Base-by-base conservation (phyloP, 2,329 filamentous ascomycete species). In the Emergomyces africanus region DNA sequence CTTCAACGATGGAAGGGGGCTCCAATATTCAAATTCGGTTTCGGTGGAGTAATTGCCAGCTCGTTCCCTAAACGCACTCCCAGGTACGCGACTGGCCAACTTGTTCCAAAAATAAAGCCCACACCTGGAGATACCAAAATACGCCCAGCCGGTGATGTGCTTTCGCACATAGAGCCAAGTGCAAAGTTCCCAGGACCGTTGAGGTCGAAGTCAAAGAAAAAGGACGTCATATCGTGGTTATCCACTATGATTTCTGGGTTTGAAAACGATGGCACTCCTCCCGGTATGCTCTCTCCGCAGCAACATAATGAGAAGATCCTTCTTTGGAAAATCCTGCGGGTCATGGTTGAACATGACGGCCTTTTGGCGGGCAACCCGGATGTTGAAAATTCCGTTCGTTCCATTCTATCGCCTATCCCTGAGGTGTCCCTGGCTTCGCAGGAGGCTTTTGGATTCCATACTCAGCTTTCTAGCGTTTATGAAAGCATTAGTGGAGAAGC, bases 191-290 rank as follows among this genome's bases (percentile, higher is more conserved):
- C 94, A 0, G 94, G 94, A 0, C 94, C 95, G 2, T 76, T 99
- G 33, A 90, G 87, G 71, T 82, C 85, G 46, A 97, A 96, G 70
- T 84, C 86, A 1, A 97, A 96, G 79, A 99, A 99, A 79, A 99
- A 97, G 76, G 92, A 99, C 58, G 82, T 90, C 0, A 66, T 91
- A 49, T 74, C 83, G 1, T 99, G 95, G 94, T 78, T 99, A 50
- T 82, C 80, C 4, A 77, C 81, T 61, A 89, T 86, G 57, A 92
- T 97, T 59, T 85, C 89, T 42, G 76, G 77, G 0, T 74, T 96
- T 41, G 89, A 95, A 69, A 81, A 78, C 49, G 64, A 70, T 56
- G 69, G 73, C 3, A 72, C 78, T 10, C 66, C 79, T 74, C 58
- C 70, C 75, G 39, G 20, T 12, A n/a, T 3, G 12, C 3, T 14